These are phyloP conservation scores for Daedaleopsis nitida DNA, from an alignment of 768 basidiomycete species.

Conservation along the genomic window DNA sequence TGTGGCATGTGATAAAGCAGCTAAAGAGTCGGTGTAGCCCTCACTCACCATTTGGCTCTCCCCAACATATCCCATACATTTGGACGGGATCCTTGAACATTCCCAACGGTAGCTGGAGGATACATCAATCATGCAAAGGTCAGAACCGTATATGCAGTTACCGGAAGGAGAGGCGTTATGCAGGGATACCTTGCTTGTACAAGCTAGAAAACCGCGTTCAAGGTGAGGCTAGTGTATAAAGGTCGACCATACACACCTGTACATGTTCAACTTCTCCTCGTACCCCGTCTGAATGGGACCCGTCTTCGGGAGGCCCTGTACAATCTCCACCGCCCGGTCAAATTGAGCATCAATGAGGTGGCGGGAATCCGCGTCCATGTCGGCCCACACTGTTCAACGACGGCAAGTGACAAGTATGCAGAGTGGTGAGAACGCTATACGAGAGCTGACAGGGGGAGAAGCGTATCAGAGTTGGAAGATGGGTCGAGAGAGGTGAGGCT, in stretches of 20 bases:
- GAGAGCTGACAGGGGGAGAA: no score
- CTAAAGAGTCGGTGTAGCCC: no score
- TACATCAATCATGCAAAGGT: background rate
- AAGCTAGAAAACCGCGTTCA: slow-evolving; percentile 47
- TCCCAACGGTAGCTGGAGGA: slow-evolving; percentile 79
- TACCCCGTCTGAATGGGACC: slow-evolving; percentile 96
- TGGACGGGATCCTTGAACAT: slow-evolving; percentile 77
- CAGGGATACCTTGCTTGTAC: slow-evolving; percentile 85
- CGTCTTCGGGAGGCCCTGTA: slow-evolving; percentile 89
- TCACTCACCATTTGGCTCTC: slow-evolving; percentile 86
- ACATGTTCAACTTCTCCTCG: slow-evolving; percentile 93
- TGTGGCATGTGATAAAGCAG: slow-evolving; percentile 22
- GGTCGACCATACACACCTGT: slow-evolving; percentile 56
- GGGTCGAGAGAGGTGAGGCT: background rate
- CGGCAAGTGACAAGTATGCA: background rate
- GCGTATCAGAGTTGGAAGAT: no score
- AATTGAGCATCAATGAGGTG: slow-evolving; percentile 83
- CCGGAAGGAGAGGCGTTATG: background rate
- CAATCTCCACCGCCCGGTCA: slow-evolving; percentile 91
- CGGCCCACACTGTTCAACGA: background rate
- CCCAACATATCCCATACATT: slow-evolving; percentile 91
- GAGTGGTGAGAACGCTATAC: background rate
- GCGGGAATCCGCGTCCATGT: slow-evolving; percentile 54
- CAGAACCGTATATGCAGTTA: background rate
- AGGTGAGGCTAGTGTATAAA: background rate